Percentiles rank a stretch among this genome's conserved stretches.
Conservation (phyloP, 768 basidiomycete genomes). For the Pulveroboletus sp. region DNA sequence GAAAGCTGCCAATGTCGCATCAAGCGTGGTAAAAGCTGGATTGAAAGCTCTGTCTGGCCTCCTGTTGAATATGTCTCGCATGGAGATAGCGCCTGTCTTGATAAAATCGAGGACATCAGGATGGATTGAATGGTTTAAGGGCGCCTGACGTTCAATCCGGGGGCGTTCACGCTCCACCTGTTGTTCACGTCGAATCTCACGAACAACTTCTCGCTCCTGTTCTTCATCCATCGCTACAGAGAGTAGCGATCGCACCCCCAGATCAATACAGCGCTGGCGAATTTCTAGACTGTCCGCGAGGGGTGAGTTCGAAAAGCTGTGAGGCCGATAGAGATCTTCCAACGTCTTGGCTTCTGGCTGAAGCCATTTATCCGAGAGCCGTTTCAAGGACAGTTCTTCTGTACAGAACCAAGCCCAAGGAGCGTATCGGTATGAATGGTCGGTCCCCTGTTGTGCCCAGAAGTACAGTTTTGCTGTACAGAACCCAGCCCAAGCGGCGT, state of each 20-base stretch:
- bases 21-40: conserved; percentile 8
- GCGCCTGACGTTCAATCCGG: too few relatives aligned
- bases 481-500: too few relatives aligned
- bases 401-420: not conserved
- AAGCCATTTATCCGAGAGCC: too few relatives aligned
- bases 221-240: conserved; percentile 7
- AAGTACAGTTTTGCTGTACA: too few relatives aligned
- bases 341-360: not conserved
- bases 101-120: conserved; percentile 15
- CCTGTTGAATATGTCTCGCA: not conserved
- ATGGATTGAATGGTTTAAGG: conserved; percentile 23
- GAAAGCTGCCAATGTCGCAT: not conserved
- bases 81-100: conserved; percentile 23
- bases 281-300: not conserved
- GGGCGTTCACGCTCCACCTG: conserved; percentile 34
- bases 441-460: too few relatives aligned
- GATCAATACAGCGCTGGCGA: not conserved
- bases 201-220: conserved; percentile 43
- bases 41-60: conserved; percentile 20
- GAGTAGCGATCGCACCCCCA: not conserved
- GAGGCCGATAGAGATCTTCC: not conserved
- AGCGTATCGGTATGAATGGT: not conserved
- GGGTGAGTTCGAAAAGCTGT: not conserved
- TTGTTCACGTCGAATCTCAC: conserved; percentile 40
- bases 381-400: not conserved